A percentile compares a stretch with the other conserved stretches of the same genome.
These are phyloP conservation scores for Aspergillus cavernicola DNA, from an alignment of 495 filamentous ascomycete genomes.

Conservation along the genomic window DNA sequence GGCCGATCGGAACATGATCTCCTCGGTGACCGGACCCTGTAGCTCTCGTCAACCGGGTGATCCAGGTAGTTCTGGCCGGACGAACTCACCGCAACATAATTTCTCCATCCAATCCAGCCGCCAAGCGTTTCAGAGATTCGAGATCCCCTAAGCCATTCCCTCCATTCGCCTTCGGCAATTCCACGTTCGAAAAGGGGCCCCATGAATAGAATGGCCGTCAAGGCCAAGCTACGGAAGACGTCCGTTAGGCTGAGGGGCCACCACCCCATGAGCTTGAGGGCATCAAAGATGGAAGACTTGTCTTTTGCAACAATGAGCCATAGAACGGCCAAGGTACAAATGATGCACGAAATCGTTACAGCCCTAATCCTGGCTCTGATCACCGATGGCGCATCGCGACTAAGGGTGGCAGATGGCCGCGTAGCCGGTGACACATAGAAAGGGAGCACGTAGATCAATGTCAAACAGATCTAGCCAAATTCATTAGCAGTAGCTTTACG, in stretches of 20 bases:
- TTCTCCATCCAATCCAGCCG: slow-evolving; percentile 63
- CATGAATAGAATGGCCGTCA: slow-evolving; percentile 76
- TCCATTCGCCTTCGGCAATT: slow-evolving; percentile 68
- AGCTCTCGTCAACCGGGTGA: slow-evolving; percentile 6
- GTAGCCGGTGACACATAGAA: slow-evolving; percentile 82
- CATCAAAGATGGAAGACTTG: slow-evolving; percentile 42
- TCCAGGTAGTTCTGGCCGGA: background rate
- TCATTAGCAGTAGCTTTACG: slow-evolving; percentile 5
- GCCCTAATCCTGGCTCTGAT: slow-evolving; percentile 81
- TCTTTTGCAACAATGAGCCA: slow-evolving; percentile 52
- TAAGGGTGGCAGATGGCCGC: slow-evolving; percentile 74
- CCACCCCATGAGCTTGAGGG: slow-evolving; percentile 65
- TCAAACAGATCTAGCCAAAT: slow-evolving; percentile 61
- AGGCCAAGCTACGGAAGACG: slow-evolving; percentile 49
- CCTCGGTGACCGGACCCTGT: slow-evolving; percentile 86
- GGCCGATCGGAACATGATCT: slow-evolving; percentile 85
- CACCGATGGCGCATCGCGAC: slow-evolving; percentile 83
- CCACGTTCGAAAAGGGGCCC: slow-evolving; percentile 80
- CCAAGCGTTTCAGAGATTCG: slow-evolving; percentile 45
- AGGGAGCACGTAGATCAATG: slow-evolving; percentile 80
- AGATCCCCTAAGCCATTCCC: slow-evolving; percentile 51
- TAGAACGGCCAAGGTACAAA: slow-evolving; percentile 57
- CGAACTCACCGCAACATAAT: slow-evolving; percentile 57
- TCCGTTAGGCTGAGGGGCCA: slow-evolving; percentile 68
- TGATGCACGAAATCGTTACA: slow-evolving; percentile 66